Evolutionary conservation across 371 early-diverging fungal genomes (phyloP).

Genomic region (Entomophthora muscae): DNA sequence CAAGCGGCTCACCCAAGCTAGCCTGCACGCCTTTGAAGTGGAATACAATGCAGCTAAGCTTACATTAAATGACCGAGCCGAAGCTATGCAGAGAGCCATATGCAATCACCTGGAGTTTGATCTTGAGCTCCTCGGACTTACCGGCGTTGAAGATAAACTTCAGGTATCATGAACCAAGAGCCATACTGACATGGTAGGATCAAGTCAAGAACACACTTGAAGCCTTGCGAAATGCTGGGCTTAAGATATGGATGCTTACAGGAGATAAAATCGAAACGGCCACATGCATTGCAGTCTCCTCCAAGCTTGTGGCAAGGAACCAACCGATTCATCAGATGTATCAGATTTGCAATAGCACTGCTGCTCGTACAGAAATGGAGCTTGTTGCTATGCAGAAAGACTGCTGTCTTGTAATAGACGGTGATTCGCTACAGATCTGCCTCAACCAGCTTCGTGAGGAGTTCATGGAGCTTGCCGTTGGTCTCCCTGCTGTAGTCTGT

Average conservation of each 20-base stretch:
- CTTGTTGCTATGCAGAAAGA: slow-evolving; percentile 35
- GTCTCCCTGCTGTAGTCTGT: slow-evolving; percentile 84
- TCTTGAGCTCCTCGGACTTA: slow-evolving; percentile 86
- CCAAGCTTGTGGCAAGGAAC: slow-evolving; percentile 77
- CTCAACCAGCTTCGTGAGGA: slow-evolving; percentile 57
- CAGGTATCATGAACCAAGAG: slow-evolving; percentile 39
- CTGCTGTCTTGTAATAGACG: slow-evolving; percentile 92
- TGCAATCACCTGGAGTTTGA: slow-evolving; percentile 58
- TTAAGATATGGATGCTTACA: slow-evolving; percentile 99
- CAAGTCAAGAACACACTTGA: slow-evolving; percentile 87
- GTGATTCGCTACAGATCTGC: slow-evolving; percentile 58
- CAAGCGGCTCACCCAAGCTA: slow-evolving; percentile 59
- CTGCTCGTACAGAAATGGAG: slow-evolving; percentile 47
- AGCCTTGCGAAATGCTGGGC: slow-evolving; percentile 84
- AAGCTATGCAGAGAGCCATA: slow-evolving; percentile 50
- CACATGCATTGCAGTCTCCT: slow-evolving; percentile 89
- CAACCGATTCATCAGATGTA: slow-evolving; percentile 59
- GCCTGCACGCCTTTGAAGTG: slow-evolving; percentile 44
- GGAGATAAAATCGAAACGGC: slow-evolving; percentile 99
- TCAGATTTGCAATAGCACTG: slow-evolving; percentile 31
- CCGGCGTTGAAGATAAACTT: slow-evolving; percentile 98
- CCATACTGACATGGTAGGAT: slow-evolving; percentile 31
- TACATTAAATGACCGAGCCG: slow-evolving; percentile 47
- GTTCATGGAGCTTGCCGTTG: slow-evolving; percentile 66
- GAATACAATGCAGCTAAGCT: slow-evolving; percentile 57